Evolutionary conservation across 2,329 filamentous ascomycete genomes (phyloP).

Genomic region (Neoscytalidium dimidiatum): DNA sequence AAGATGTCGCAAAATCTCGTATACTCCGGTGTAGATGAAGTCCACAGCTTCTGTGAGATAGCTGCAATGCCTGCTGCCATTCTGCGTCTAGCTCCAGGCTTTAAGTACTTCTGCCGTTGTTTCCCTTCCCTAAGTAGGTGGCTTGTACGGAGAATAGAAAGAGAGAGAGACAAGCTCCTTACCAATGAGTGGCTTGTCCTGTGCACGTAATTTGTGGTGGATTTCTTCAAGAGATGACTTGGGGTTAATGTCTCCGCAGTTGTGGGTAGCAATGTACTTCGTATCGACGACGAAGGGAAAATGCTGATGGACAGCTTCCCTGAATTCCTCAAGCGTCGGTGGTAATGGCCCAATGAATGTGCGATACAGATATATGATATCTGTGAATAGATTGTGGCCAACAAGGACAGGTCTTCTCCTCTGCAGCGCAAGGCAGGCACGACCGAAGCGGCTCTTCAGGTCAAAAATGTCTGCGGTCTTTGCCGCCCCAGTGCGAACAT

Average conservation of each 20-base stretch:
- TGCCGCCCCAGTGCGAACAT: constrained; percentile 34
- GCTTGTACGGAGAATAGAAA: too few species aligned
- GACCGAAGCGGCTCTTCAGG: constrained; percentile 40
- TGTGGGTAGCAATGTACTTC: constrained; percentile 63
- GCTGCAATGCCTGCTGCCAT: too few species aligned
- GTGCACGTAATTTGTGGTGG: constrained; percentile 42
- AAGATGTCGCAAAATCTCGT: too few species aligned
- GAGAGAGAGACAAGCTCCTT: too few species aligned
- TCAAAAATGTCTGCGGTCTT: constrained; percentile 38
- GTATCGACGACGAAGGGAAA: constrained; percentile 64
- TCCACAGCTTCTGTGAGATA: too few species aligned
- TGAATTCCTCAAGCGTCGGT: constrained; percentile 55
- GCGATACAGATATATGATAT: constrained; percentile 65
- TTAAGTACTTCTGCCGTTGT: too few species aligned
- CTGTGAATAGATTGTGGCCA: constrained; percentile 66
- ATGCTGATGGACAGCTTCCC: constrained; percentile 49
- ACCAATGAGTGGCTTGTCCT: constrained; percentile 47
- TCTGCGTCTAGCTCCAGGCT: too few species aligned
- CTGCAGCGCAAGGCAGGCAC: constrained; percentile 45
- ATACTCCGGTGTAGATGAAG: too few species aligned
- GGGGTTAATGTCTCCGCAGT: constrained; percentile 55
- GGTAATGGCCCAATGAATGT: constrained; percentile 63
- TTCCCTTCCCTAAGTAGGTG: too few species aligned
- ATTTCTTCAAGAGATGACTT: constrained; percentile 52
- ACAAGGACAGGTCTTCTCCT: constrained; percentile 55